Conservation (phyloP, 768 basidiomycete genomes). For the Tricholoma furcatifolium region DNA sequence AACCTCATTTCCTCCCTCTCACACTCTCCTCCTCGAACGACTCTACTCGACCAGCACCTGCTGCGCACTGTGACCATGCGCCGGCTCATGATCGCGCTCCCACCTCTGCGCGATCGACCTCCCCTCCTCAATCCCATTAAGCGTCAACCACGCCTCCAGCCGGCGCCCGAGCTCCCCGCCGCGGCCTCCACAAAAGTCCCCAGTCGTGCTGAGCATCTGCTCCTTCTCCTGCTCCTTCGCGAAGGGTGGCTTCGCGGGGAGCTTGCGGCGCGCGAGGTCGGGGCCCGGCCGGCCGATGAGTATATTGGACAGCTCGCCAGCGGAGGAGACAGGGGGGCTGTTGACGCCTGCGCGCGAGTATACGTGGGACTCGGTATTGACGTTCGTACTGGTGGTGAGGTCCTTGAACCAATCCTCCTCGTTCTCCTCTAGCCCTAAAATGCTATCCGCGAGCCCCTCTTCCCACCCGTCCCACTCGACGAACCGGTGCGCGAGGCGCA, state of each 20-base stretch:
- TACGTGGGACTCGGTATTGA: too few relatives aligned
- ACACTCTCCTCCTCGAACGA: too few relatives aligned
- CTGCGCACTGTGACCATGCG: too few relatives aligned
- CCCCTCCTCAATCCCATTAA: conserved; percentile 32
- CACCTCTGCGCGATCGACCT: conserved; percentile 9
- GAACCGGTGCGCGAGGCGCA: conserved; percentile 78
- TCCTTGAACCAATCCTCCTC: conserved; percentile 72
- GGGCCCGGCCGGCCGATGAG: conserved; percentile 15
- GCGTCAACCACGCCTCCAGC: conserved; percentile 72
- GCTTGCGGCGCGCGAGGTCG: conserved; percentile 29
- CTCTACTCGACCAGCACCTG: conserved; percentile 8
- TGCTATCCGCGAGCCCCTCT: conserved; percentile 74
- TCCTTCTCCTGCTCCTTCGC: conserved; percentile 65
- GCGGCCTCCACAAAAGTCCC: conserved; percentile 76
- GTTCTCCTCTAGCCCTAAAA: conserved; percentile 68
- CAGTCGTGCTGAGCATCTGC: conserved; percentile 66
- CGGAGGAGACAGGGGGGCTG: conserved; percentile 18
- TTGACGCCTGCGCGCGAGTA: conserved; percentile 11
- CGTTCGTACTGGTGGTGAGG: conserved; percentile 7
- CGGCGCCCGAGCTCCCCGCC: conserved; percentile 77
- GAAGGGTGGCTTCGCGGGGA: conserved; percentile 48
- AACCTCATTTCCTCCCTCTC: too few relatives aligned
- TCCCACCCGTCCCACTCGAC: conserved; percentile 93
- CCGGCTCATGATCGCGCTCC: conserved; percentile 14
- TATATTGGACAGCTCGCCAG: conserved; percentile 7